Conservation (phyloP, 2,329 filamentous ascomycete genomes). For the Xylariaceae sp. region DNA sequence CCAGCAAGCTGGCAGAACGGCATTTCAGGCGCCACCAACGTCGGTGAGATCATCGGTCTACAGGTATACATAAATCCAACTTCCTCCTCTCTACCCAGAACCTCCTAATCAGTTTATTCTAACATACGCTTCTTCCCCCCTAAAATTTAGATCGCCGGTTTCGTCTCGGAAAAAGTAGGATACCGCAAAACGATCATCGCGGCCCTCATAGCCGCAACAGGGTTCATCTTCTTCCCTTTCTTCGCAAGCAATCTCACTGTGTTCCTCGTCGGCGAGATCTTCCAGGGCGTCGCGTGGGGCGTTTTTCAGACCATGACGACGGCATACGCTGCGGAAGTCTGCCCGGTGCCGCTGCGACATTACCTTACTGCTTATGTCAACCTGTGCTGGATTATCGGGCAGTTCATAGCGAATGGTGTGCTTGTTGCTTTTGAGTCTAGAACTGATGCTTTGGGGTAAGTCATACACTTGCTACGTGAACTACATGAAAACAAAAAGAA, state of each 20-base stretch:
- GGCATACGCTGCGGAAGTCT: conserved; percentile 29
- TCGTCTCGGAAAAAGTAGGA: conserved; percentile 37
- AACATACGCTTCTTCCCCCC: too few species aligned
- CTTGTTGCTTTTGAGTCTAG: conserved; percentile 23
- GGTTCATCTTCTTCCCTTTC: conserved; percentile 41
- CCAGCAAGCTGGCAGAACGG: conserved; percentile 46
- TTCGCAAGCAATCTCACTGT: conserved; percentile 34
- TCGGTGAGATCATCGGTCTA: conserved; percentile 46
- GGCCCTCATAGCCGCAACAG: conserved; percentile 33
- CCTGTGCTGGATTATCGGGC: conserved; percentile 34
- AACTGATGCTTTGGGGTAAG: conserved; percentile 29
- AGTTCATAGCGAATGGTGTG: conserved; percentile 36
- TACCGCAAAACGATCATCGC: conserved; percentile 40
- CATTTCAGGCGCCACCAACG: conserved; percentile 40
- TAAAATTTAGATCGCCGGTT: conserved; percentile 38
- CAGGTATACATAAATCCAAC: conserved; percentile 20
- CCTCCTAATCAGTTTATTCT: background rate
- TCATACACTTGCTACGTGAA: background rate
- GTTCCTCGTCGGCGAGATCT: conserved; percentile 37
- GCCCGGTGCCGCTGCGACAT: conserved; percentile 27
- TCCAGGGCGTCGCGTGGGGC: conserved; percentile 38
- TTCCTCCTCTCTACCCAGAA: background rate
- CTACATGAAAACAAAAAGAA: background rate
- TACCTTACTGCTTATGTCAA: conserved; percentile 30
- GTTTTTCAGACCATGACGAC: conserved; percentile 30